A percentile compares a stretch with the other conserved stretches of the same genome.
phyloP scores from a whole-genome alignment of 345 rosid genomes.

The Gossypium ekmanianum region DNA sequence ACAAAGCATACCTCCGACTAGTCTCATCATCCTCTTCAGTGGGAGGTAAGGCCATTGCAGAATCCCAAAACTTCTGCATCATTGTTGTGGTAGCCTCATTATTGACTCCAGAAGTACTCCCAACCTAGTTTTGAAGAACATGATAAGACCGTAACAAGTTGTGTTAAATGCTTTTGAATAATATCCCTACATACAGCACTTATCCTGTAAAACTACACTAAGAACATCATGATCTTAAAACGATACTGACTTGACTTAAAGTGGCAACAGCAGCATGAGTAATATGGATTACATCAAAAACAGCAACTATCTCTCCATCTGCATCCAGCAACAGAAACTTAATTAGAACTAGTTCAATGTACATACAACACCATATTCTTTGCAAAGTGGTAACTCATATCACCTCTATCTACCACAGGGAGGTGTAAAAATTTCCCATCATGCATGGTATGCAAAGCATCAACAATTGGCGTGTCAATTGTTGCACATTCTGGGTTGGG shows the following conservation, averaged over 20 bases:
- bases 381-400: slow-evolving; percentile 1
- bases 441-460: slow-evolving; percentile 94
- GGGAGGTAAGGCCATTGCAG: slow-evolving; percentile 80
- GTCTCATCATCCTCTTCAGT: slow-evolving; percentile 78
- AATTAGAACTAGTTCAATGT: slow-evolving; percentile 20
- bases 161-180: background rate
- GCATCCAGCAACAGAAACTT: slow-evolving; percentile 27
- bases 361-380: slow-evolving; percentile 16
- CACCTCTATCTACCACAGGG: slow-evolving; percentile 87
- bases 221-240: slow-evolving; percentile 15
- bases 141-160: background rate
- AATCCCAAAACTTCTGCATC: slow-evolving; percentile 99
- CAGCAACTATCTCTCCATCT: slow-evolving; percentile 84
- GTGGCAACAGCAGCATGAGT: slow-evolving; percentile 98
- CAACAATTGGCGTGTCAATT: slow-evolving; percentile 87
- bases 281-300: slow-evolving; percentile 82
- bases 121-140: slow-evolving; percentile 50
- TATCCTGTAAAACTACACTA: slow-evolving; percentile 11
- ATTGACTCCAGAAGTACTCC: slow-evolving; percentile 64
- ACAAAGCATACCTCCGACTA: slow-evolving; percentile 52
- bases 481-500: slow-evolving; percentile 93
- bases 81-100: slow-evolving; percentile 76
- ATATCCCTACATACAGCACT: background rate
- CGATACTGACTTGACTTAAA: slow-evolving; percentile 41
- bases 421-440: slow-evolving; percentile 98